A percentile compares a stretch with the other conserved stretches of the same genome.
phyloP scores from a whole-genome alignment of 2,329 filamentous ascomycete genomes.

The Tolypocladium cylindrosporum region DNA sequence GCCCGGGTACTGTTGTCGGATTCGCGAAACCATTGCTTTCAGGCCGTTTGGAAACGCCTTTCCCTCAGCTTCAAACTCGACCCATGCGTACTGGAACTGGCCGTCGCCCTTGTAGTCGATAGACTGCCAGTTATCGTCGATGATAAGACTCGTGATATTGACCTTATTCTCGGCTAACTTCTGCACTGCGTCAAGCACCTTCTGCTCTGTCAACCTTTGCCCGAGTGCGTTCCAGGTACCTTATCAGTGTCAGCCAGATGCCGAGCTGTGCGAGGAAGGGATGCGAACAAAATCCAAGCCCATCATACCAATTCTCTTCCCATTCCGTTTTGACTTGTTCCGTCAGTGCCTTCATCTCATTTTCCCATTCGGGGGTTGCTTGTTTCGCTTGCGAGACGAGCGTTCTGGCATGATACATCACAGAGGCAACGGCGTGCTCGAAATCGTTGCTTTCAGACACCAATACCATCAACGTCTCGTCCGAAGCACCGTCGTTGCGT shows the following conservation, averaged over 20 bases:
- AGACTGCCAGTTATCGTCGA: conserved; percentile 95
- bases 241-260: conserved; percentile 16
- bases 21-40: conserved; percentile 56
- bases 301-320: conserved; percentile 86
- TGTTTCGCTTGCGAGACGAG: conserved; percentile 28
- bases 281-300: conserved; percentile 70
- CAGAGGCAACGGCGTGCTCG: conserved; percentile 66
- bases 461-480: conserved; percentile 51
- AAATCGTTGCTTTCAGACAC: conserved; percentile 63
- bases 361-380: conserved; percentile 29
- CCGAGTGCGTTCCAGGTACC: conserved; percentile 91
- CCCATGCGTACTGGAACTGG: conserved; percentile 57
- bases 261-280: neutral
- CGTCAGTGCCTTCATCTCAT: conserved; percentile 34
- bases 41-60: conserved; percentile 72
- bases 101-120: conserved; percentile 43
- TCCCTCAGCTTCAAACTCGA: conserved; percentile 76
- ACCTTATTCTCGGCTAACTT: conserved; percentile 62
- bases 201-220: conserved; percentile 70
- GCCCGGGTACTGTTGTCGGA: conserved; percentile 58
- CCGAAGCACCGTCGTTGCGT: conserved; percentile 54
- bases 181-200: conserved; percentile 66
- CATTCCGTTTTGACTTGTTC: conserved; percentile 50
- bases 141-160: conserved; percentile 75
- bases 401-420: conserved; percentile 79